These are phyloP conservation scores for Paecilomyces variotii DNA, from an alignment of 2,329 filamentous ascomycete species.

Conservation along the genomic window DNA sequence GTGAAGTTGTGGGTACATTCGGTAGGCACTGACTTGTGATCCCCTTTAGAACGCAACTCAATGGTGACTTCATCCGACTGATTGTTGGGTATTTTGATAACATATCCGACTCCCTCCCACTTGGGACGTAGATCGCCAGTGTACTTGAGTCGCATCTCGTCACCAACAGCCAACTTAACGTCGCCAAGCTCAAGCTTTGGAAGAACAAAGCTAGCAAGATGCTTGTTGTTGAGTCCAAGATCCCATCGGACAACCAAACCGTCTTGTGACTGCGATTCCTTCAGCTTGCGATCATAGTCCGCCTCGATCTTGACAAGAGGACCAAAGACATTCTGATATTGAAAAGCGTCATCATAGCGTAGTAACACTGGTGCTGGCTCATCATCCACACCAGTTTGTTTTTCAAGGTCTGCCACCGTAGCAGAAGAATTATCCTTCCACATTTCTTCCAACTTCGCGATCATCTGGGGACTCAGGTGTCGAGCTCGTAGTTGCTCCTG, in stretches of 20 bases:
- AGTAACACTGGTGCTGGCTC: conserved; percentile 88
- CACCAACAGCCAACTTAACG: conserved; percentile 93
- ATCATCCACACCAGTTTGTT: conserved; percentile 84
- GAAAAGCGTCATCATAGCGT: conserved; percentile 93
- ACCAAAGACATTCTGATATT: conserved; percentile 98
- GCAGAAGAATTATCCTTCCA: conserved; percentile 94
- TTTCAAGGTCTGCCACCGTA: conserved; percentile 85
- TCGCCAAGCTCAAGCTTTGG: conserved; percentile 97
- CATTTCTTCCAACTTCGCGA: conserved; percentile 92
- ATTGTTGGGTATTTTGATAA: conserved; percentile 99
- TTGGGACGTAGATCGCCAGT: conserved; percentile 83
- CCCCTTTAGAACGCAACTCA: conserved; percentile 86
- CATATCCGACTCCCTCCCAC: conserved; percentile 98
- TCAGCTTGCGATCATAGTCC: conserved; percentile 97
- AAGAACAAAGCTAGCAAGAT: conserved; percentile 87
- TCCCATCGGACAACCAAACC: conserved; percentile 93
- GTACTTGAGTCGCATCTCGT: conserved; percentile 97
- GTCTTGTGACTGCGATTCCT: conserved; percentile 96
- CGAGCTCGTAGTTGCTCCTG: conserved; percentile 92
- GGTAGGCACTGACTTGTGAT: conserved; percentile 91
- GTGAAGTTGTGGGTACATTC: conserved; percentile 98
- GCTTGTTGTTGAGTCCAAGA: conserved; percentile 92
- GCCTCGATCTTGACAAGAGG: conserved; percentile 98
- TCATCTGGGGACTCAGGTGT: conserved; percentile 87
- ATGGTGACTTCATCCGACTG: conserved; percentile 96